Evolutionary conservation across 2,329 filamentous ascomycete genomes (phyloP).

Genomic region (Aaosphaeria pasadenensis): DNA sequence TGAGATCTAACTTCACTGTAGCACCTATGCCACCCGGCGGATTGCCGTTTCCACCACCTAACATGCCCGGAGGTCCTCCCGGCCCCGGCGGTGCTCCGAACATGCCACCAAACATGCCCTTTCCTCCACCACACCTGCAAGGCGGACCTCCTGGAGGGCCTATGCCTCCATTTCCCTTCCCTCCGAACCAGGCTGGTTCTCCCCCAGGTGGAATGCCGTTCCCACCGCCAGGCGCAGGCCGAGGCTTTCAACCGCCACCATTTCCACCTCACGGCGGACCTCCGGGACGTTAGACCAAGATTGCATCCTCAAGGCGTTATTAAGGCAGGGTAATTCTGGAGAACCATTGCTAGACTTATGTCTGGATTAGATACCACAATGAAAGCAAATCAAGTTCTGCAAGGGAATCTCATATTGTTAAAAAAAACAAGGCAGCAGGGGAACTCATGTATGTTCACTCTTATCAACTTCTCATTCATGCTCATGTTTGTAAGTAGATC

Average conservation of each 20-base stretch:
- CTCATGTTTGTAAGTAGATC: too few relatives aligned
- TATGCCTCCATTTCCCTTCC: slow-evolving; percentile 6
- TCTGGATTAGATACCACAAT: too few relatives aligned
- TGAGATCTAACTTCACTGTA: too few relatives aligned
- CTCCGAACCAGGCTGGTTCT: slow-evolving; percentile 12
- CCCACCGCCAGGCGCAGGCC: slow-evolving; percentile 32
- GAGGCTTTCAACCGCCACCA: neutral
- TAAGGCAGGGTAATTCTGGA: neutral
- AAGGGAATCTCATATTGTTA: too few relatives aligned
- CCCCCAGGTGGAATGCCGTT: slow-evolving; percentile 39
- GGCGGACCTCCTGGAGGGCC: slow-evolving; percentile 2
- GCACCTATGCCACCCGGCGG: slow-evolving; percentile 18
- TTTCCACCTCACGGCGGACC: slow-evolving; percentile 11
- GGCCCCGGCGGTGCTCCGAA: slow-evolving; percentile 10
- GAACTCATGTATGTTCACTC: too few relatives aligned
- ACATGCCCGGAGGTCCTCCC: slow-evolving; percentile 21
- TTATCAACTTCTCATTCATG: too few relatives aligned
- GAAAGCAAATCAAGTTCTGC: too few relatives aligned
- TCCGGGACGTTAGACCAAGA: slow-evolving; percentile 11
- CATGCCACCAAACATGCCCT: slow-evolving; percentile 28
- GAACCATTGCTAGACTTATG: too few relatives aligned
- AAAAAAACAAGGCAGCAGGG: too few relatives aligned
- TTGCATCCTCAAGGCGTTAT: neutral
- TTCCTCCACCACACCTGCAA: slow-evolving; percentile 10
- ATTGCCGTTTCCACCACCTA: slow-evolving; percentile 27